phyloP scores from a whole-genome alignment of 805 yeast species.

The Metschnikowia matae region DNA sequence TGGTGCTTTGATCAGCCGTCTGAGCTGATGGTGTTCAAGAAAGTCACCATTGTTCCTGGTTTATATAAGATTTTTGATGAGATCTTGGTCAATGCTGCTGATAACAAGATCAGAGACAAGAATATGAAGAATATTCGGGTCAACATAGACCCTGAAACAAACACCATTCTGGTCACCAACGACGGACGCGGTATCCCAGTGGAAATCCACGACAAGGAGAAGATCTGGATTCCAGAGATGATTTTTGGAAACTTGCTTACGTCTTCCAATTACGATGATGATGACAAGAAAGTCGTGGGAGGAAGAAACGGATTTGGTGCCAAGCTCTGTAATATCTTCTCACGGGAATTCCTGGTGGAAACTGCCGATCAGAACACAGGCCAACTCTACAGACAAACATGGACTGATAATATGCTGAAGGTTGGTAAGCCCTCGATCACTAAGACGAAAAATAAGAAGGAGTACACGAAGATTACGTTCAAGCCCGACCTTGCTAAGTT shows the following conservation, averaged over 20 bases:
- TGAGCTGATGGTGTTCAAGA: conserved; percentile 45
- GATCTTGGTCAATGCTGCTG: conserved; percentile 96
- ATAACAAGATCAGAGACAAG: conserved; percentile 94
- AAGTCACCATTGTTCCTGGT: conserved; percentile 90
- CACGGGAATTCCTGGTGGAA: conserved; percentile 79
- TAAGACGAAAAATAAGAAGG: conserved; percentile 53
- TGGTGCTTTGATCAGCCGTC: conserved; percentile 68
- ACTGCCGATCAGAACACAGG: conserved; percentile 74
- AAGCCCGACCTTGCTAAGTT: conserved; percentile 83
- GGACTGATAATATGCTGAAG: conserved; percentile 83
- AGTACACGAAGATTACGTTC: conserved; percentile 84
- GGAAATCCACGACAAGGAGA: conserved; percentile 87
- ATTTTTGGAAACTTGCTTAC: conserved; percentile 94
- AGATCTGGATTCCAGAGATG: conserved; percentile 91
- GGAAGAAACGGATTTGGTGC: conserved; percentile 99
- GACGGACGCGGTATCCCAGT: conserved; percentile 96
- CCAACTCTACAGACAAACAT: conserved; percentile 69
- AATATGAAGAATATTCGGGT: conserved; percentile 83
- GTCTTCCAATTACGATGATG: conserved; percentile 93
- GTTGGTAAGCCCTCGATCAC: conserved; percentile 74
- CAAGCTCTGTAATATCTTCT: conserved; percentile 91
- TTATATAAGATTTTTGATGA: conserved; percentile 95
- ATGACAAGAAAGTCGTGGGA: conserved; percentile 93
- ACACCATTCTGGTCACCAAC: conserved; percentile 74
- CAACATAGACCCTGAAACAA: conserved; percentile 69